Base-by-base conservation (phyloP, 352 stramenopile species). In the Phytophthora multivora region DNA sequence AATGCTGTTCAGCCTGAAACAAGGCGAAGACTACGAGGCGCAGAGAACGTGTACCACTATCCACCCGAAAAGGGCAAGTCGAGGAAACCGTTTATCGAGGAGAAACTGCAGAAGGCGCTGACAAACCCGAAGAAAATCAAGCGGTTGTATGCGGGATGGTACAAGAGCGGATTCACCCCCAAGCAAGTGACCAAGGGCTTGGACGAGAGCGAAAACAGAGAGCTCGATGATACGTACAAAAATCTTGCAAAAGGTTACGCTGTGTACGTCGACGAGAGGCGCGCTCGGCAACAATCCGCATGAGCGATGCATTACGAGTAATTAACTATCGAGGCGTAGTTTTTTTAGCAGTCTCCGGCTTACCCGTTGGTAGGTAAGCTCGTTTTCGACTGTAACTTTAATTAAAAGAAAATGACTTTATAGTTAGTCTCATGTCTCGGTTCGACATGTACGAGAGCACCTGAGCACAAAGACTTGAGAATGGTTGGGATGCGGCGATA, bases 61-160 rank as follows among this genome's bases (percentile, higher is more conserved):
- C 33, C 41, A 12, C 11, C 28, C 12, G 33, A 46, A 36, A 39
- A 59, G 7, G 21, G 25, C 11, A 25, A 51, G 1, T 50, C 16
- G 6, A 59, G 38, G 28, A 66, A 9, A 38, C 39, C 31, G 1
- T 69, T 69, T n/a, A 55, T 64, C 10, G 38, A 59, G 18, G n/a
- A 47, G 4, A 42, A 51, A 30, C 38, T 69, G 5, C 9, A 53
- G 18, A 68, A 63, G 21, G 52, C 59, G 0, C 15, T 63, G 12
- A 15, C 59, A 36, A 47, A 67, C 51, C 51, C 51, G 0, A 62
- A 42, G 35, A 67, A 62, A 39, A 51, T 30, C 15, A 25, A 46
- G 15, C 59, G 42, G n/a, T 30, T 67, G 19, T 69, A 69, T 18
- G 23, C 43, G 9, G 11, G 15, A n/a, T 69, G 61, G 61, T 64